A percentile compares a stretch with the other conserved stretches of the same genome.
Evolutionary conservation across 352 stramenopile genomes (phyloP).

Genomic region (Phytophthora podocarpi): DNA sequence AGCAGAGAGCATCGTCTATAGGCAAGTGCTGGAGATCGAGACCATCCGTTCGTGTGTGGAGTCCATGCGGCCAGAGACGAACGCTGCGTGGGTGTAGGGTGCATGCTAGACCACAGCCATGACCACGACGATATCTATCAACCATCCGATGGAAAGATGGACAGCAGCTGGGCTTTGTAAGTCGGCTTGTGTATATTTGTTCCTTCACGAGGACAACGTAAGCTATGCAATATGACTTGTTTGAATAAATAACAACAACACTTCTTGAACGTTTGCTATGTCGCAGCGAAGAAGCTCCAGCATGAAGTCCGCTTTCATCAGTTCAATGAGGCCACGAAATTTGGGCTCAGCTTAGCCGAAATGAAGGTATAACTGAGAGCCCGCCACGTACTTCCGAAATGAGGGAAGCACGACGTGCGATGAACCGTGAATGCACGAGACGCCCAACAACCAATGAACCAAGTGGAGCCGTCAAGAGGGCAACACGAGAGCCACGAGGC

Average conservation of each 20-base stretch:
- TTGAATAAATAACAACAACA: conserved; percentile 32
- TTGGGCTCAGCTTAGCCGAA: conserved; percentile 13
- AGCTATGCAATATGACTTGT: conserved; percentile 24
- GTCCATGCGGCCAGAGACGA: conserved; percentile 23
- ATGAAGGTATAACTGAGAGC: conserved; percentile 31
- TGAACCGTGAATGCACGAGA: background rate
- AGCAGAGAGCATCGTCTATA: conserved; percentile 77
- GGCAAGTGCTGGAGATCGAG: conserved; percentile 71
- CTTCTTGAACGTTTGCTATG: background rate
- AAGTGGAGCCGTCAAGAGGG: conserved; percentile 53
- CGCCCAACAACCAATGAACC: background rate
- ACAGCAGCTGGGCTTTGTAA: conserved; percentile 16
- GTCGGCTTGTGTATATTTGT: conserved; percentile 31
- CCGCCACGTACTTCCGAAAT: conserved; percentile 28
- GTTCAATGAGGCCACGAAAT: no score
- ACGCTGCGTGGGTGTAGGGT: conserved; percentile 33
- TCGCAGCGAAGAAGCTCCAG: background rate
- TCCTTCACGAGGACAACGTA: conserved; percentile 13
- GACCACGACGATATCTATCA: conserved; percentile 30
- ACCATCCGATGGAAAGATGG: conserved; percentile 36
- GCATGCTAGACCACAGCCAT: background rate
- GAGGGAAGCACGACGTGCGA: conserved; percentile 22
- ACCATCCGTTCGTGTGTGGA: conserved; percentile 59
- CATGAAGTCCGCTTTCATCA: no score
- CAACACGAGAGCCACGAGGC: conserved; percentile 19